Base-by-base conservation (phyloP, 345 rosid species). In the Eucalyptus cladocalyx region DNA sequence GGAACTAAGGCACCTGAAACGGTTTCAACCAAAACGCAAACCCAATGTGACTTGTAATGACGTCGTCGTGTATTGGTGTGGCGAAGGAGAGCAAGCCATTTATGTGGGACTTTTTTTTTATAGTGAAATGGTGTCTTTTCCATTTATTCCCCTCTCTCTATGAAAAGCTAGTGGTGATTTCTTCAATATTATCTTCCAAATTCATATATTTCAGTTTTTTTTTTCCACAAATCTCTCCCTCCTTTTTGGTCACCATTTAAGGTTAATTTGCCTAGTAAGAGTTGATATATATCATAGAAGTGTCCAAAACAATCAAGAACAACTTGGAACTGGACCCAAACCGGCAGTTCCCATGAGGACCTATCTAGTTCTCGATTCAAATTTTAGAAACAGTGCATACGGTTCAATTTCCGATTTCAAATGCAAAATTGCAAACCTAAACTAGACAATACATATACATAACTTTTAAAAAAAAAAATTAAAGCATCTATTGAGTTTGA, bases 391-490 rank as follows among this genome's bases (percentile, higher is more conserved):
- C 0, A 0, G 11, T 21, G 26, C 1, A 0, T 53, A 53, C 58
- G 0, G 26, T 53, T 2, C 2, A 53, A 0, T 21, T 53, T 53
- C 4, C 1, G 9, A 53, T 53, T 53, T 53, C 26, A 19, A 53
- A 53, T 19, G 26, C 1, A 0, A 53, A 53, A 19, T 21, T 8
- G 2, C 26, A 53, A 53, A 21, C 26, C 10, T 3, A 2, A 53
- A 53, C 2, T 0, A 19, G 2, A 53, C 2, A 0, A 0, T 21
- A 21, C 11, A 53, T 21, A 2, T 53, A 53, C 0, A 53, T 53
- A 53, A 53, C 1, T 18, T 6, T 51, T 51, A 13, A 2, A 2
- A 49, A 49, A 49, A 48, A 49, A 49, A 49, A 5, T 49, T 15
- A 53, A 53, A 53, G 58, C 5, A 53, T 53, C 58, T 53, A 53